A percentile compares a stretch with the other conserved stretches of the same genome.
phyloP scores from a whole-genome alignment of 495 filamentous ascomycete genomes.

The Penicillium waksmanii region DNA sequence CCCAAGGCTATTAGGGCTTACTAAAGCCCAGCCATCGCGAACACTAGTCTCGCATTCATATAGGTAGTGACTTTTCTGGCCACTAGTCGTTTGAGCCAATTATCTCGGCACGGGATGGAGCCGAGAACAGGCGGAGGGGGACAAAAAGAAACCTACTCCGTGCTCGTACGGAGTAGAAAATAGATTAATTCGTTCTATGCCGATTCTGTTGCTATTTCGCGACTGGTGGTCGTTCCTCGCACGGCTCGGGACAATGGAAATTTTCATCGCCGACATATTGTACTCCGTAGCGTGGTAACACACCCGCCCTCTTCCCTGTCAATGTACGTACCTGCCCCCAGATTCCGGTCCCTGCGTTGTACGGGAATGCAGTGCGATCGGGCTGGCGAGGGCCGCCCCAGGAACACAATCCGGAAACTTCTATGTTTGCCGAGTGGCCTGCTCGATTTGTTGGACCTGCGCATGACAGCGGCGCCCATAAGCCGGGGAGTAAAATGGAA shows the following conservation, averaged over 20 bases:
- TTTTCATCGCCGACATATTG: too few species aligned
- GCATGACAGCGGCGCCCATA: constrained; percentile 3
- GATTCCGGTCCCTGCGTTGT: background rate
- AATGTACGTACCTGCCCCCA: background rate
- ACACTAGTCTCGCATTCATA: too few species aligned
- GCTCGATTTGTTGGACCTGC: background rate
- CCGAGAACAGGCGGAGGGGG: too few species aligned
- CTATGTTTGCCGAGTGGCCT: constrained; percentile 7
- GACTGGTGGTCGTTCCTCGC: too few species aligned
- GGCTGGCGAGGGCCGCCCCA: background rate
- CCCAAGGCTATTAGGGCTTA: background rate
- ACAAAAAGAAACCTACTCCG: too few species aligned
- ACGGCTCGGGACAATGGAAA: background rate
- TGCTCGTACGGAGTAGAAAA: too few species aligned
- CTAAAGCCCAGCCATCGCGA: background rate
- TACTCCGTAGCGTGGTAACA: background rate
- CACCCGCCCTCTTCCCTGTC: too few species aligned
- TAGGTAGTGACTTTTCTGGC: too few species aligned
- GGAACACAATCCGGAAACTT: background rate
- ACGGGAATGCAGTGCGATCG: background rate
- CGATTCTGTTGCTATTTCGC: too few species aligned
- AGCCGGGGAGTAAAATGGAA: background rate
- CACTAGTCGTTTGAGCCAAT: too few species aligned
- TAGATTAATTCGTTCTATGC: too few species aligned
- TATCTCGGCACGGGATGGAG: too few species aligned